These are phyloP conservation scores for Lagenidium sp. DNA, from an alignment of 352 stramenopile species.

Conservation along the genomic window DNA sequence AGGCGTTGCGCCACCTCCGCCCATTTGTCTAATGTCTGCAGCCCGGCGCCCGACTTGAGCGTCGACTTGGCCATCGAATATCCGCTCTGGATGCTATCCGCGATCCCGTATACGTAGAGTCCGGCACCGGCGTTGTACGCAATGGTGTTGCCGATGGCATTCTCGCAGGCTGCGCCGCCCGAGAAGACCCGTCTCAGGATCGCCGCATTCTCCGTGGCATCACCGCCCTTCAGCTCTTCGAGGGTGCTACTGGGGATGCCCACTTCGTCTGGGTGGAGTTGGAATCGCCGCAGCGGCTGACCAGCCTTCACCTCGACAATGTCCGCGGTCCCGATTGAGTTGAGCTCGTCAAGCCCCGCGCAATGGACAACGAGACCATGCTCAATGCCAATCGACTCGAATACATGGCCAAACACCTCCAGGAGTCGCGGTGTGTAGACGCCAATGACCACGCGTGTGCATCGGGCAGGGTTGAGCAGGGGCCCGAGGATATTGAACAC, in stretches of 20 bases:
- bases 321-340: conserved; percentile 88
- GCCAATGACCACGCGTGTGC: conserved; percentile 95
- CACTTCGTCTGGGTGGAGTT: conserved; percentile 42
- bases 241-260: conserved; percentile 90
- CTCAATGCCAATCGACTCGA: conserved; percentile 91
- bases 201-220: conserved; percentile 92
- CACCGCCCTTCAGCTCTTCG: conserved; percentile 93
- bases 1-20: conserved; percentile 39
- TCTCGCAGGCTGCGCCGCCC: conserved; percentile 84
- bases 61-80: conserved; percentile 77
- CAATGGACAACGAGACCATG: conserved; percentile 98
- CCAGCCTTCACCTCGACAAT: conserved; percentile 64
- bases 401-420: conserved; percentile 69
- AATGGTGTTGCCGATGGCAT: conserved; percentile 96
- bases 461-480: conserved; percentile 95
- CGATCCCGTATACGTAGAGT: conserved; percentile 96
- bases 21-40: conserved; percentile 63
- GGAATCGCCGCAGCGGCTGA: conserved; percentile 32
- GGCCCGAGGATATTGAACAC: conserved; percentile 99
- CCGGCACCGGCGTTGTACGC: conserved; percentile 97
- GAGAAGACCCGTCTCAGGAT: conserved; percentile 83
- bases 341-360: conserved; percentile 98
- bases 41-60: conserved; percentile 53
- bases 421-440: conserved; percentile 95
- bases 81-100: conserved; percentile 78